Evolutionary conservation across 805 yeast genomes (phyloP).

Genomic region (Spathaspora hagerdaliae): DNA sequence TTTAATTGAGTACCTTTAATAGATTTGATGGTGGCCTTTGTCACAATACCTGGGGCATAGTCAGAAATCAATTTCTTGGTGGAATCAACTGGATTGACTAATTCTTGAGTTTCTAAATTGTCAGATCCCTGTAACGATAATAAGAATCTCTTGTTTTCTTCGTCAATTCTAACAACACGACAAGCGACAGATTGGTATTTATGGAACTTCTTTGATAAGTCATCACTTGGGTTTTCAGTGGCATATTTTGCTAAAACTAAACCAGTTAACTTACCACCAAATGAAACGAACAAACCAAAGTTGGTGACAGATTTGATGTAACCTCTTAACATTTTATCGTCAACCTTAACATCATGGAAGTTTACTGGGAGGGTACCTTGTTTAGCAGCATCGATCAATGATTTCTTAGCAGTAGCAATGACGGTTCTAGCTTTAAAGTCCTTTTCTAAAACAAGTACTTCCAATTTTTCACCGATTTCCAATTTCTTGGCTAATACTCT

Average conservation of each 20-base stretch:
- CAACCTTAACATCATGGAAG: slow-evolving; percentile 53
- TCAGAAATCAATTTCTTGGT: slow-evolving; percentile 48
- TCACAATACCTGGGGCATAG: slow-evolving; percentile 53
- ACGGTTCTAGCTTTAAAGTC: slow-evolving; percentile 59
- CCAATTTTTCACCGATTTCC: slow-evolving; percentile 57
- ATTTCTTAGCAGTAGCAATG: slow-evolving; percentile 58
- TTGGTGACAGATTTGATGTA: slow-evolving; percentile 74
- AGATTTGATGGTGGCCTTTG: slow-evolving; percentile 57
- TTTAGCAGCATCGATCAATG: slow-evolving; percentile 64
- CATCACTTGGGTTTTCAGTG: slow-evolving; percentile 46
- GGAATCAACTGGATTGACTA: slow-evolving; percentile 59
- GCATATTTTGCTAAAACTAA: slow-evolving; percentile 74
- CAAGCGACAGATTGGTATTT: slow-evolving; percentile 70
- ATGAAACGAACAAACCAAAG: slow-evolving; percentile 78
- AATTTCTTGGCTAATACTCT: slow-evolving; percentile 61
- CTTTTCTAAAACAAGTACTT: slow-evolving; percentile 64
- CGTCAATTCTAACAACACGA: slow-evolving; percentile 63
- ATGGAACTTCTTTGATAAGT: slow-evolving; percentile 51
- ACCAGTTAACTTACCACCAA: slow-evolving; percentile 79
- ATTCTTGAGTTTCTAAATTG: slow-evolving; percentile 21
- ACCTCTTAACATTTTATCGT: slow-evolving; percentile 53
- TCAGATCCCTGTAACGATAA: slow-evolving; percentile 48
- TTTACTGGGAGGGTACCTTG: slow-evolving; percentile 49
- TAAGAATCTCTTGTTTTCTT: slow-evolving; percentile 65
- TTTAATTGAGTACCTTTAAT: slow-evolving; percentile 72